Conservation (phyloP, 1,284 basidiomycete species). For the Flammula alnicola region DNA sequence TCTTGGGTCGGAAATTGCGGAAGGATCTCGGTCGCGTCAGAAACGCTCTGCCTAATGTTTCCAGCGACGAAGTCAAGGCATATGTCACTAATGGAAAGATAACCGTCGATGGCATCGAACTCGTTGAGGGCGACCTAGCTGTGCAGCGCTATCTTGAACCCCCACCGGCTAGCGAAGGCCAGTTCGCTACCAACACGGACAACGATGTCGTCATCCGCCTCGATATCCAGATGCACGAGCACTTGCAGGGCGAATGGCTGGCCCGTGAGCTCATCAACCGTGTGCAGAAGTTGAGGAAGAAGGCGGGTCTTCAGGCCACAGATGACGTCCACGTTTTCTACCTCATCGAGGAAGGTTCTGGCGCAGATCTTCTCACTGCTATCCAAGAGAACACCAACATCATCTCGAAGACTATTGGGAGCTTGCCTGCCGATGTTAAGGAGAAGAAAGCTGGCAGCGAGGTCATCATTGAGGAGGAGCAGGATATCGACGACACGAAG, state of each 20-base stretch:
- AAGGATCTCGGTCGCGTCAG: conserved; percentile 94
- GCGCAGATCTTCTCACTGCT: conserved; percentile 72
- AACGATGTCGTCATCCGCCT: conserved; percentile 94
- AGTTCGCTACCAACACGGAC: conserved; percentile 89
- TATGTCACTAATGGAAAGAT: conserved; percentile 83
- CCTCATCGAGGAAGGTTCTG: conserved; percentile 74
- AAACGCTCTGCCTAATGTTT: conserved; percentile 81
- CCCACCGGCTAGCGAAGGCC: conserved; percentile 57
- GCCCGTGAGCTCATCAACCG: conserved; percentile 93
- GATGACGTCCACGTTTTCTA: conserved; percentile 95
- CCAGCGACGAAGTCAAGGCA: conserved; percentile 84
- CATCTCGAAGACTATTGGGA: conserved; percentile 80
- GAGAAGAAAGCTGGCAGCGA: conserved; percentile 50
- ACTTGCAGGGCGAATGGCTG: conserved; percentile 88
- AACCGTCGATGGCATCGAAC: conserved; percentile 87
- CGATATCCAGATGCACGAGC: conserved; percentile 86
- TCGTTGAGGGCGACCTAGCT: conserved; percentile 88
- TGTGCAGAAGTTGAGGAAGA: conserved; percentile 95
- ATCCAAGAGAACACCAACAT: conserved; percentile 74
- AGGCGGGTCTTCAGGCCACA: conserved; percentile 92
- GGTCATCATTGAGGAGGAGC: conserved; percentile 82
- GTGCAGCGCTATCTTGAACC: conserved; percentile 93
- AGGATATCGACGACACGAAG: conserved; percentile 85
- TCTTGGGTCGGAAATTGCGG: conserved; percentile 91
- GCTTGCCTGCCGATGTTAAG: conserved; percentile 66